Evolutionary conservation across 257 asterid genomes (phyloP).

Genomic region (Salvia rosmarinus): DNA sequence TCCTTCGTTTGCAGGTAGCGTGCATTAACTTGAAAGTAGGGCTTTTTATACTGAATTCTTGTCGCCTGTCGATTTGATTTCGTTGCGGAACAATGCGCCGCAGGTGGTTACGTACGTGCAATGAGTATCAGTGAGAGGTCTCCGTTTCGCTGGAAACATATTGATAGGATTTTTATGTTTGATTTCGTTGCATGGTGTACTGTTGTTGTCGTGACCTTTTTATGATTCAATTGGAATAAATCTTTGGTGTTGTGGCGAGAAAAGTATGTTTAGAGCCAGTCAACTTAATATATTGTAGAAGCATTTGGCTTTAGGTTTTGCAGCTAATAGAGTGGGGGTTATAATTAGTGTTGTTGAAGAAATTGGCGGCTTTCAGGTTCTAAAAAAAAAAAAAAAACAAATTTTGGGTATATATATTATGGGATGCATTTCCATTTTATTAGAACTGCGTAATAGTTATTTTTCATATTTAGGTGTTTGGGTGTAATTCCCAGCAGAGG

Average conservation of each 20-base stretch:
- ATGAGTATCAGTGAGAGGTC: conserved; percentile 82
- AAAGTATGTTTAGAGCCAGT: neutral
- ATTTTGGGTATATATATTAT: neutral
- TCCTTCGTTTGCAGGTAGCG: conserved; percentile 92
- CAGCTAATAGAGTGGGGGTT: conserved; percentile 11
- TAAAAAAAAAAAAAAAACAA: too few relatives aligned
- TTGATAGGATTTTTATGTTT: conserved; percentile 78
- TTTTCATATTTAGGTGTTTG: conserved; percentile 54
- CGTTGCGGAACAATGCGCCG: conserved; percentile 77
- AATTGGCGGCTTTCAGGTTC: conserved; percentile 6
- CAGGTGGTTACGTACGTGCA: conserved; percentile 87
- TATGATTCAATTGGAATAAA: conserved; percentile 4
- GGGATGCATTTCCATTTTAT: neutral
- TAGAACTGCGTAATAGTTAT: neutral
- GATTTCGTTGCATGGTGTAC: conserved; percentile 22
- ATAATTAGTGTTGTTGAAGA: neutral
- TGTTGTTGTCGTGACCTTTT: neutral
- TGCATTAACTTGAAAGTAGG: conserved; percentile 10
- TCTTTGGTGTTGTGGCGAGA: neutral
- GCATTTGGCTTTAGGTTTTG: conserved; percentile 1
- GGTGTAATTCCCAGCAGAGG: conserved; percentile 69
- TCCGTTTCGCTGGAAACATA: conserved; percentile 79
- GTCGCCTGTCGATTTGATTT: neutral
- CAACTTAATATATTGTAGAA: neutral
- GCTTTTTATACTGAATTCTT: neutral